These are phyloP conservation scores for Aspergillus fischeri DNA, from an alignment of 2,329 filamentous ascomycete species.

Conservation along the genomic window DNA sequence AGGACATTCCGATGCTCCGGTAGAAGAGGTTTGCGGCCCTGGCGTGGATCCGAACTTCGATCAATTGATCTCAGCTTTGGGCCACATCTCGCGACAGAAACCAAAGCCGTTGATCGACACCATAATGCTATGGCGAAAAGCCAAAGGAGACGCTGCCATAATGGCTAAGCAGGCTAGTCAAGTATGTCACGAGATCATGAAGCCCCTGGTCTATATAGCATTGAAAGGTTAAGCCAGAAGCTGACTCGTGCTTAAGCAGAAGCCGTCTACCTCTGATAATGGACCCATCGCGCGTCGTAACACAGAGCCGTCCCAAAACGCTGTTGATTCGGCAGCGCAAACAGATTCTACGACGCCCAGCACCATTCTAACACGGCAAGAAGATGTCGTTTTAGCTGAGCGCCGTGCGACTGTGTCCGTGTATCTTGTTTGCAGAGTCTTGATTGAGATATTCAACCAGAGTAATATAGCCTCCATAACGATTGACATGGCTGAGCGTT, in stretches of 20 bases:
- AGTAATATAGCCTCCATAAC: slow-evolving; percentile 80
- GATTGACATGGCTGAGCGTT: slow-evolving; percentile 84
- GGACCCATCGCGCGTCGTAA: slow-evolving; percentile 62
- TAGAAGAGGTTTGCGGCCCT: slow-evolving; percentile 86
- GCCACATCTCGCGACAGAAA: slow-evolving; percentile 89
- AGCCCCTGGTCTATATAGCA: too few relatives aligned
- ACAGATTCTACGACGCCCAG: slow-evolving; percentile 23
- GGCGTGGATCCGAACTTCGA: slow-evolving; percentile 87
- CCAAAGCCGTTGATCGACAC: slow-evolving; percentile 94
- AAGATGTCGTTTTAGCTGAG: slow-evolving; percentile 74
- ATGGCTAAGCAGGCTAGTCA: slow-evolving; percentile 51
- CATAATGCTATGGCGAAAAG: slow-evolving; percentile 97
- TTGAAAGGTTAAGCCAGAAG: background rate
- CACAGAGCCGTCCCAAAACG: slow-evolving; percentile 63
- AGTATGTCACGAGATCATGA: slow-evolving; percentile 18
- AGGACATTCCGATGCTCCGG: slow-evolving; percentile 73
- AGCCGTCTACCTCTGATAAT: slow-evolving; percentile 26
- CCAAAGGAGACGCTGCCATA: slow-evolving; percentile 83
- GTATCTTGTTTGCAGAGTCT: slow-evolving; percentile 87
- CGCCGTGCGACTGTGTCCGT: slow-evolving; percentile 90
- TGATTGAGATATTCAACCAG: slow-evolving; percentile 91
- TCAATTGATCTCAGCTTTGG: slow-evolving; percentile 86
- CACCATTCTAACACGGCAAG: slow-evolving; percentile 52
- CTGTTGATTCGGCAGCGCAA: slow-evolving; percentile 28
- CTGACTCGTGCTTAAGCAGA: background rate